Base-by-base conservation (phyloP, 495 filamentous ascomycete genomes). In the Xylaria longipes region DNA sequence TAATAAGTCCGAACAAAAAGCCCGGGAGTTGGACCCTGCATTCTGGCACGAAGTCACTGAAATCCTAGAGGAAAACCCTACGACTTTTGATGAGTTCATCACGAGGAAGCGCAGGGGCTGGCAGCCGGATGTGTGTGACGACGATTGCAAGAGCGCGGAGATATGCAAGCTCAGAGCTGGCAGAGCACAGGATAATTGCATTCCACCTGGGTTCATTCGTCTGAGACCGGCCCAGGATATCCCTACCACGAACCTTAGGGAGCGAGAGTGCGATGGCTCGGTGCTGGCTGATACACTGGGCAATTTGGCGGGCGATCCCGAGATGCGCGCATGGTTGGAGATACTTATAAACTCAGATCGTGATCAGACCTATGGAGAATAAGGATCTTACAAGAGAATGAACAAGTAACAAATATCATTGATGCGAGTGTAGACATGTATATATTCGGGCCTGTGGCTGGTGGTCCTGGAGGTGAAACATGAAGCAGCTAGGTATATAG, bases 31-130 rank as follows among this genome's bases (percentile, higher is more conserved):
- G 6, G 84, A 83, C 0, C 83, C 87, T 0, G 85, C 84, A 9
- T 89, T 89, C 79, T 89, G 87, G 87, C 87, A 89, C 73, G 85
- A 87, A 74, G 83, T 89, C 29, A 89, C 87, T 5, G 82, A 74
- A 1, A 73, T 78, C 7, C 58, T 81, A 17, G 74, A 75, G 31
- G 31, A 25, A 0, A 61, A 76, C 41, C 37, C 50, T 4, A 62
- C 58, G 14, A 71, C 71, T 6, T 79, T 81, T 50, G 69, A 72
- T 14, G 71, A 72, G 58, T 80, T 79, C 66, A 72, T 73, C 17
- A 69, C 69, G 27, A 71, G 74, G 66, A 77, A 75, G 71, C 71
- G 68, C 1, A 73, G 79, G 22, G 77, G 78, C 7, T 81, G 77
- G 76, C 62, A 33, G 33, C 66, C 71, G 4, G 64, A 61, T 1